Base-by-base conservation (phyloP, 768 basidiomycete genomes). In the Boletus bicolor region DNA sequence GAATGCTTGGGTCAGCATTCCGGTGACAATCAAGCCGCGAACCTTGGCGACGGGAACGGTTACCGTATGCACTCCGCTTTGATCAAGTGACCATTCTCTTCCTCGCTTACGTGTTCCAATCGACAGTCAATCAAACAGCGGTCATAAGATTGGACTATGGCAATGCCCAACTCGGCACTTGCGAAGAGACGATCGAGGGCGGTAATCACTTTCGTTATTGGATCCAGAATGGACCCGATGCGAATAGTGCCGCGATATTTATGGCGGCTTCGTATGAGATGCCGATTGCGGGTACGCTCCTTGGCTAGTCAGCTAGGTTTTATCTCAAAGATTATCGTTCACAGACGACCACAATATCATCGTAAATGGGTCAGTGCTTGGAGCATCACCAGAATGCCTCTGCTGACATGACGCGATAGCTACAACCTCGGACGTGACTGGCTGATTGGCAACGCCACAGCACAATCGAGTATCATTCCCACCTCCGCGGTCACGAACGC, bases 141-240 rank as follows among this genome's bases (percentile, higher is more conserved):
- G 88, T 87, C n/a, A 83, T 95, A 26, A 80, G 94, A 36, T 93
- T 83, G 81, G 82, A 93, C 66, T 98, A 91, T 68, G 84, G 83
- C 8, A 84, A 96, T 62, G 81, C 85, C 1, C 75, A 83, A 49
- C 70, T 94, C n/a, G 94, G 94, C 0, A 82, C 93, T 1, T 96
- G 94, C 72, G 74, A 81, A 61, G 93, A 97, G 72, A 89, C 91
- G 2, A 79, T 95, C 41, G 67, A 89, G 61, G 93, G 93, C 2
- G 94, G 94, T 7, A 81, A 89, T 65, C 93, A 97, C 67, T 83
- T 93, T 67, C 82, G 93, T 39, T 95, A 93, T 69, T 95, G 92
- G 93, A 71, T 78, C 6, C 93, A 95, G 73, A 79, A 90, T 55
- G 92, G 91, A 0, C 57, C 73, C 12, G 30, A 69, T 4, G 85